A percentile compares a stretch with the other conserved stretches of the same genome.
Conservation (phyloP, 805 yeast species). For the Candida parachauliodes region DNA sequence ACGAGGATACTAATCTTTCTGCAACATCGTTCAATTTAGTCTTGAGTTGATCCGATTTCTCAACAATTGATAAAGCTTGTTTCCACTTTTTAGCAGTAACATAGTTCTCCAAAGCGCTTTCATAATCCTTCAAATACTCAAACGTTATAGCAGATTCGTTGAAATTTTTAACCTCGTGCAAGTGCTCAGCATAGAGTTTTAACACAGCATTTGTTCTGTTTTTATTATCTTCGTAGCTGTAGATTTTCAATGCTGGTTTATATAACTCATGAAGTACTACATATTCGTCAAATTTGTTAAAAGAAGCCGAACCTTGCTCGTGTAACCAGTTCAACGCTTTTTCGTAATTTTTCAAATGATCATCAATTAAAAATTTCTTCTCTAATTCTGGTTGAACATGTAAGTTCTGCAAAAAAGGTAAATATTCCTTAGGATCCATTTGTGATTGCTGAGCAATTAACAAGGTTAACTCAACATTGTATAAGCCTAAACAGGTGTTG, state of each 20-base stretch:
- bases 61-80: slow-evolving; percentile 69
- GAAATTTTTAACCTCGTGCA: slow-evolving; percentile 54
- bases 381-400: slow-evolving; percentile 65
- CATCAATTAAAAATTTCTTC: slow-evolving; percentile 74
- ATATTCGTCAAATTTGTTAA: slow-evolving; percentile 61
- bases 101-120: slow-evolving; percentile 68
- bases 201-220: slow-evolving; percentile 54
- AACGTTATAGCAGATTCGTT: slow-evolving; percentile 76
- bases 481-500: slow-evolving; percentile 73
- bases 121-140: slow-evolving; percentile 59
- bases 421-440: slow-evolving; percentile 94
- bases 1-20: slow-evolving; percentile 53
- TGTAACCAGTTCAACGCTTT: slow-evolving; percentile 68
- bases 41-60: slow-evolving; percentile 25
- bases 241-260: slow-evolving; percentile 61
- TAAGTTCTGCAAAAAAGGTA: slow-evolving; percentile 83
- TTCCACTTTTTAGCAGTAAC: slow-evolving; percentile 74
- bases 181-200: slow-evolving; percentile 56
- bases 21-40: slow-evolving; percentile 38
- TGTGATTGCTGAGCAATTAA: slow-evolving; percentile 93
- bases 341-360: slow-evolving; percentile 60
- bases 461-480: slow-evolving; percentile 77
- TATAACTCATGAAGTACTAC: slow-evolving; percentile 68
- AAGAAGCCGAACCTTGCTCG: slow-evolving; percentile 38
- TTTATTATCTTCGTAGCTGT: slow-evolving; percentile 46